phyloP scores from a whole-genome alignment of 2,329 filamentous ascomycete genomes.

The Sarocladiaceae sp. region DNA sequence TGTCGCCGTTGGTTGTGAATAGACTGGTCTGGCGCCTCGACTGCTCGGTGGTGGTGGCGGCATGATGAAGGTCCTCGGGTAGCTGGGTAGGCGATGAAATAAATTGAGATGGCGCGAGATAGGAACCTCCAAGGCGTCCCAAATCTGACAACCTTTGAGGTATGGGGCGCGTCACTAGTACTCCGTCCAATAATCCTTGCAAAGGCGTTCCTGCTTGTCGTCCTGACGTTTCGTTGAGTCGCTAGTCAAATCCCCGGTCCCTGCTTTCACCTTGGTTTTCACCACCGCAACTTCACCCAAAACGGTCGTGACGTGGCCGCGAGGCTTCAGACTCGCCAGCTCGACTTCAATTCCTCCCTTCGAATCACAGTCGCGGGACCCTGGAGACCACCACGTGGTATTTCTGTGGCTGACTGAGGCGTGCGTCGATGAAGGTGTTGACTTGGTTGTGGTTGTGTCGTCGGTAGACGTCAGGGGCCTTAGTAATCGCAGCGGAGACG shows the following conservation, averaged over 20 bases:
- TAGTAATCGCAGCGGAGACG: slow-evolving; percentile 5
- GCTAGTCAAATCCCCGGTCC: too few species aligned
- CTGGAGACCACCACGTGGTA: not conserved
- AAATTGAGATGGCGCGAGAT: not conserved
- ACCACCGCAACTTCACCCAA: not conserved
- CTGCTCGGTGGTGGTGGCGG: not conserved
- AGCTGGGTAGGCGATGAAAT: not conserved
- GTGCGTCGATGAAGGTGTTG: too few species aligned
- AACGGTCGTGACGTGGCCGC: not conserved
- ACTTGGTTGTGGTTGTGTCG: not conserved
- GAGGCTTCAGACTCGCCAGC: not conserved
- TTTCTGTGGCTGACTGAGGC: not conserved
- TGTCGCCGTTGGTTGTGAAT: not conserved
- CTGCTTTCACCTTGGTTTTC: too few species aligned
- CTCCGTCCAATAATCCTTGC: not conserved
- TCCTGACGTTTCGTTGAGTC: too few species aligned
- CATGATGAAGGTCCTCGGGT: not conserved
- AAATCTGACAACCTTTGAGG: too few species aligned
- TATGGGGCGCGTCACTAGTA: not conserved
- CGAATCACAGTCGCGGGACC: not conserved
- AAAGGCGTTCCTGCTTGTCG: not conserved
- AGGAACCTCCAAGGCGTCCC: too few species aligned
- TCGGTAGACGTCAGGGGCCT: not conserved
- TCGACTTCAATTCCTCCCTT: not conserved
- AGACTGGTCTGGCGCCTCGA: not conserved